A percentile compares a stretch with the other conserved stretches of the same genome.
These are phyloP conservation scores for Hypoxylon sp. DNA, from an alignment of 2,329 filamentous ascomycete genomes.

Conservation along the genomic window DNA sequence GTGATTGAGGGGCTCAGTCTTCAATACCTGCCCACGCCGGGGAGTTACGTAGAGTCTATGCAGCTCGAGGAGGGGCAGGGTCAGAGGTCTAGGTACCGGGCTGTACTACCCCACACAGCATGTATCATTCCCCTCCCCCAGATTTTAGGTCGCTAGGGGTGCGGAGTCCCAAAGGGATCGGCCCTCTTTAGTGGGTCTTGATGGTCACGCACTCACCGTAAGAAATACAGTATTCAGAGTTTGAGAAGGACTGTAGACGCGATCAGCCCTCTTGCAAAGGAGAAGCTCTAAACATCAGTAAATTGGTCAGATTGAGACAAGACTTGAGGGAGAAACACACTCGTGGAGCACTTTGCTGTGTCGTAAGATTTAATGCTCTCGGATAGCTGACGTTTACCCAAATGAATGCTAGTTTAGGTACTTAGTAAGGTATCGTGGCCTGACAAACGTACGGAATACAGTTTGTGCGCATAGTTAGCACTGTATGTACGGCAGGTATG, in stretches of 20 bases:
- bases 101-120: constrained; percentile 40
- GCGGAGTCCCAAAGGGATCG: constrained; percentile 46
- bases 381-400: constrained; percentile 9
- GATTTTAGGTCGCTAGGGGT: constrained; percentile 45
- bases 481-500: constrained; percentile 20
- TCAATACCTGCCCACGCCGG: constrained; percentile 43
- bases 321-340: neutral
- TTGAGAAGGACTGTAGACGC: constrained; percentile 17
- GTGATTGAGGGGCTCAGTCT: constrained; percentile 51
- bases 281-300: neutral
- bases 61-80: constrained; percentile 30
- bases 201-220: constrained; percentile 42
- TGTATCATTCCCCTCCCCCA: constrained; percentile 49
- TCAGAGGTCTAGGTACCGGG: constrained; percentile 34
- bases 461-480: neutral
- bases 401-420: constrained; percentile 6
- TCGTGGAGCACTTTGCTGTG: constrained; percentile 7
- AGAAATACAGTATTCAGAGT: constrained; percentile 28
- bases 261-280: constrained; percentile 16
- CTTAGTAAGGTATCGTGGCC: constrained; percentile 10
- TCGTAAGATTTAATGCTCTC: neutral
- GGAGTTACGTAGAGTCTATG: constrained; percentile 40
- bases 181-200: constrained; percentile 42
- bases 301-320: neutral
- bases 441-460: constrained; percentile 12